phyloP scores from a whole-genome alignment of 257 asterid species.

The Dorcoceras hygrometricum region DNA sequence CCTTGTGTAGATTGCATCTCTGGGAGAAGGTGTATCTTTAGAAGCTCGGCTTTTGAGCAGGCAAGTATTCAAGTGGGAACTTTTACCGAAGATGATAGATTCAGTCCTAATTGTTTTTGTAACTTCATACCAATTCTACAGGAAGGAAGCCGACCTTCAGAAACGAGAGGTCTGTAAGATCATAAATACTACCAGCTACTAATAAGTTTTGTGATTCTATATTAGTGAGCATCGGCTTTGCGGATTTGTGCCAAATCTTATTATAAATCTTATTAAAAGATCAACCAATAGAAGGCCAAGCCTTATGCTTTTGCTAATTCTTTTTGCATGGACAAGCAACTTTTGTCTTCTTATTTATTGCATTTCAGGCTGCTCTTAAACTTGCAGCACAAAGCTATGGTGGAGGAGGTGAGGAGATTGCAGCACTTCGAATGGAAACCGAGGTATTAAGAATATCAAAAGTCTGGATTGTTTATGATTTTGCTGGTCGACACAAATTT shows the following conservation, averaged over 20 bases:
- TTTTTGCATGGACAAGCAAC: not conserved
- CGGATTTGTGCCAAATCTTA: not conserved
- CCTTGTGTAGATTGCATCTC: conserved; percentile 64
- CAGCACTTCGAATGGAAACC: conserved; percentile 69
- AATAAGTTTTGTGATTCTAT: conserved; percentile 5
- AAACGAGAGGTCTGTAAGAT: conserved; percentile 76
- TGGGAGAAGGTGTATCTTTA: conserved; percentile 92
- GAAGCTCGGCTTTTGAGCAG: conserved; percentile 96
- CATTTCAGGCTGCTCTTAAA: conserved; percentile 75
- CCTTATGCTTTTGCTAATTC: not conserved
- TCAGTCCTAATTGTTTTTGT: conserved; percentile 16
- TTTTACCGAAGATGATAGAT: conserved; percentile 16
- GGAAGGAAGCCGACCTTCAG: conserved; percentile 96
- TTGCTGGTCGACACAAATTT: not conserved
- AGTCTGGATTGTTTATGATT: conserved; percentile 16
- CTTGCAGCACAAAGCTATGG: conserved; percentile 72
- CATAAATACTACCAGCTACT: conserved; percentile 14
- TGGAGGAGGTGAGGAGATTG: conserved; percentile 66
- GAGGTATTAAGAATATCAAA: conserved; percentile 54
- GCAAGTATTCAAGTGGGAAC: conserved; percentile 36
- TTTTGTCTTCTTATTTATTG: not conserved
- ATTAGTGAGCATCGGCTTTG: not conserved
- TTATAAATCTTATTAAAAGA: not conserved
- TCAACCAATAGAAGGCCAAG: too few relatives aligned
- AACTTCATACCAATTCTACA: conserved; percentile 28